Conservation (phyloP, 2,329 filamentous ascomycete genomes). For the Xylariaceae sp. region DNA sequence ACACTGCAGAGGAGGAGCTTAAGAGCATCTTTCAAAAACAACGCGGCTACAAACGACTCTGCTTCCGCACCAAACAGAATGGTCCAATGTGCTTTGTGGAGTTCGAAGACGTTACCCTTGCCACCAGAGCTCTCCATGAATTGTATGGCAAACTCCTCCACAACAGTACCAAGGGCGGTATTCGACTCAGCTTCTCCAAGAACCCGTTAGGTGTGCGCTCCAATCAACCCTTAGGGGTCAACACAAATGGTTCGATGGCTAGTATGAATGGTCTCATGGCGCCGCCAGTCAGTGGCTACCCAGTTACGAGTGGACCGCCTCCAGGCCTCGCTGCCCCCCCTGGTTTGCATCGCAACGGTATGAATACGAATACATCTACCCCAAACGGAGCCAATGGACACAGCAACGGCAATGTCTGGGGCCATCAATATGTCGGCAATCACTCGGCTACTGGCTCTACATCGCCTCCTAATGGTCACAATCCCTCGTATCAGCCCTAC, state of each 20-base stretch:
- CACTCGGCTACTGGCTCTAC: constrained; percentile 24
- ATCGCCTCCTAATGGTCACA: constrained; percentile 22
- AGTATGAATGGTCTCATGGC: constrained; percentile 56
- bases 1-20: constrained; percentile 91
- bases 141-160: constrained; percentile 82
- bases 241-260: constrained; percentile 39
- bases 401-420: constrained; percentile 24
- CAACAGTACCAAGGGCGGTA: constrained; percentile 91
- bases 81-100: constrained; percentile 99
- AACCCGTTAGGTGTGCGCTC: constrained; percentile 91
- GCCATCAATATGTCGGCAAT: constrained; percentile 22
- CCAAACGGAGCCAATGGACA: constrained; percentile 18
- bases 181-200: constrained; percentile 94
- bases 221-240: constrained; percentile 53
- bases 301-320: constrained; percentile 68
- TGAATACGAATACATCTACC: constrained; percentile 19
- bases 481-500: constrained; percentile 23
- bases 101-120: constrained; percentile 88
- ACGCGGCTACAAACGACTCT: constrained; percentile 90
- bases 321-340: constrained; percentile 75
- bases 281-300: constrained; percentile 53
- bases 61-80: constrained; percentile 90
- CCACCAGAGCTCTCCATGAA: constrained; percentile 84
- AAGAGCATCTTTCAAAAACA: constrained; percentile 91
- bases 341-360: constrained; percentile 45